These are phyloP conservation scores for Ophiostoma quercus DNA, from an alignment of 2,329 filamentous ascomycete genomes.

Conservation along the genomic window DNA sequence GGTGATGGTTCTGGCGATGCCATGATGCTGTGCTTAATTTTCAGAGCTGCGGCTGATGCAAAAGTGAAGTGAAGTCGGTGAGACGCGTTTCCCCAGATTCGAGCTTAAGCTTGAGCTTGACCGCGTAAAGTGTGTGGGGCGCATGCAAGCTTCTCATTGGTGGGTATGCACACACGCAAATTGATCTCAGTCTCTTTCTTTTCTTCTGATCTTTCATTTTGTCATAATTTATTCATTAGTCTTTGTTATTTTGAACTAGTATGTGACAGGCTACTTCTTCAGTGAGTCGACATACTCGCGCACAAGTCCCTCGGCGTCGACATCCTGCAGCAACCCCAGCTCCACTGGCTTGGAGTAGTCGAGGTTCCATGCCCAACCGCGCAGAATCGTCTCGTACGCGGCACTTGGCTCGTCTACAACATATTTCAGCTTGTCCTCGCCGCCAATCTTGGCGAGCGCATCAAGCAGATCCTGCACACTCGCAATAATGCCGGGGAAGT, in stretches of 20 bases:
- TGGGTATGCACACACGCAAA: not conserved
- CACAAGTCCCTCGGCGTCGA: conserved; percentile 50
- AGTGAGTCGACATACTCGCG: conserved; percentile 48
- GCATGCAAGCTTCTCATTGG: not conserved
- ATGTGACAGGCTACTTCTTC: conserved; percentile 24
- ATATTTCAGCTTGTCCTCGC: conserved; percentile 48
- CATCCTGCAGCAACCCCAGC: conserved; percentile 49
- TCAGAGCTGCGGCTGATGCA: not conserved
- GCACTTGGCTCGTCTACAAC: conserved; percentile 52
- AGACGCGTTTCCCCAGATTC: conserved; percentile 11
- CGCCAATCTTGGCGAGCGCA: conserved; percentile 51
- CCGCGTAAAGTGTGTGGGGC: conserved; percentile 9
- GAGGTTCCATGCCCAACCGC: conserved; percentile 56
- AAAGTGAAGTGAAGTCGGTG: not conserved
- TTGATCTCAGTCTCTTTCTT: not conserved
- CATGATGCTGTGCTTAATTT: not conserved
- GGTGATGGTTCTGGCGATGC: not conserved
- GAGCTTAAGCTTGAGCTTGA: not conserved
- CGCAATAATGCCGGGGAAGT: conserved; percentile 53
- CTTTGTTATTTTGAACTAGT: not conserved
- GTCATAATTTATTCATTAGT: too few relatives aligned
- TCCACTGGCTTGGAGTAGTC: conserved; percentile 47
- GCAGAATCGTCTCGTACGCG: conserved; percentile 51
- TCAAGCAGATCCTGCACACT: conserved; percentile 58
- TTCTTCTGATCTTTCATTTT: not conserved